Conservation (phyloP, 75 land plant genomes). For the Azolla pinnata region DNA sequence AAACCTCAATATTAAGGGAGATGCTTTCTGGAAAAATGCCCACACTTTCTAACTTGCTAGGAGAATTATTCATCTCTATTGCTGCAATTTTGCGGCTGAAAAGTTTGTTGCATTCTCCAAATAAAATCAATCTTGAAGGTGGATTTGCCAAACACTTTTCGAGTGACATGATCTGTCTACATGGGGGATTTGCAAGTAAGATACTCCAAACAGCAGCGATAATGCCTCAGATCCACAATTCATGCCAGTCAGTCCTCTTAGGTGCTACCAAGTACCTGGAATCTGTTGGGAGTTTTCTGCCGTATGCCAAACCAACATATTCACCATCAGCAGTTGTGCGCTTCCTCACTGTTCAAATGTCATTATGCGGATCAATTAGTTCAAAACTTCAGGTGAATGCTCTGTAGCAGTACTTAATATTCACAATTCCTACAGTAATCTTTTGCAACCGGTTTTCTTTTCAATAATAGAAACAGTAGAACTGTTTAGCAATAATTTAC, state of each 20-base stretch:
- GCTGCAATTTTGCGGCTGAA: slow-evolving; percentile 23
- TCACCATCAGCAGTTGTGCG: slow-evolving; percentile 12
- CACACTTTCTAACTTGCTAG: slow-evolving; percentile 13
- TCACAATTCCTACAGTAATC: too few species aligned
- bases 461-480: too few species aligned
- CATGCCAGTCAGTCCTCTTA: slow-evolving; percentile 7
- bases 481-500: too few species aligned
- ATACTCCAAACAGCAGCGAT: slow-evolving; percentile 13
- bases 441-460: too few species aligned
- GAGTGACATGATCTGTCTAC: slow-evolving; percentile 12
- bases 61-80: slow-evolving; percentile 26
- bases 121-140: slow-evolving; percentile 1
- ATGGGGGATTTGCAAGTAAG: slow-evolving; percentile 12
- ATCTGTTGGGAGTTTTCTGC: slow-evolving; percentile 21
- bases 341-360: slow-evolving; percentile 17
- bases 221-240: background rate
- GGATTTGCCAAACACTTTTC: background rate
- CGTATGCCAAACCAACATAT: slow-evolving; percentile 15
- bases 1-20: background rate
- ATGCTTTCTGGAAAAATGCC: background rate
- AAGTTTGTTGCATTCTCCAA: slow-evolving; percentile 27
- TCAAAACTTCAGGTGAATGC: slow-evolving; percentile 6
- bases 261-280: slow-evolving; percentile 32
- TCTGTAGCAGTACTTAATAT: too few species aligned
- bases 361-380: slow-evolving; percentile 16